Evolutionary conservation across 2,329 filamentous ascomycete species (phyloP).

Genomic region (Fusarium sacchari): DNA sequence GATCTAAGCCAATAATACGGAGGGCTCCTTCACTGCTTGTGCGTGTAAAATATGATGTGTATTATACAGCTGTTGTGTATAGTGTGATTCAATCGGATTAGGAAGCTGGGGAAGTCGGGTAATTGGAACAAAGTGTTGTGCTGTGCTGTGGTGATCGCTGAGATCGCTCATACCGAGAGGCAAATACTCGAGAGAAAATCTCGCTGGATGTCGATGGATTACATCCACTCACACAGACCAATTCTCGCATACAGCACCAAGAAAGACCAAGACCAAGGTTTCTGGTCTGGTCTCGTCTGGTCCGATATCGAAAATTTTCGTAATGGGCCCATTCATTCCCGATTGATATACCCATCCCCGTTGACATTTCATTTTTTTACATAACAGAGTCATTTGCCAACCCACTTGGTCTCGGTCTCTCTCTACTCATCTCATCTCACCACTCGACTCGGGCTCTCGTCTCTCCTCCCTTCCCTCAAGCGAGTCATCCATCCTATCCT

Average conservation of each 20-base stretch:
- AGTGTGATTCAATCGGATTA: background rate
- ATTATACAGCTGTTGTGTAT: background rate
- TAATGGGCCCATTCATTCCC: conserved; percentile 41
- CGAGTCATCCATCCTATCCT: conserved; percentile 17
- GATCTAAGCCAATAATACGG: background rate
- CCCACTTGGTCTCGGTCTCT: conserved; percentile 38
- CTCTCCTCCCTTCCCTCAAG: background rate
- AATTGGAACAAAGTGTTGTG: background rate
- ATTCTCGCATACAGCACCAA: background rate
- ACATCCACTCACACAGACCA: conserved; percentile 19
- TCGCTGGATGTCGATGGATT: background rate
- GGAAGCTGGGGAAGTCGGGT: background rate
- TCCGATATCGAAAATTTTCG: conserved; percentile 35
- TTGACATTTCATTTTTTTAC: conserved; percentile 40
- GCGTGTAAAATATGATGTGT: background rate
- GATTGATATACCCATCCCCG: conserved; percentile 28
- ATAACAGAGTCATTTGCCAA: conserved; percentile 38
- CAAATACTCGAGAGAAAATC: conserved; percentile 17
- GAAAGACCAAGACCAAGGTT: background rate
- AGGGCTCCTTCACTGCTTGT: background rate
- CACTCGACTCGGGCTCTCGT: background rate
- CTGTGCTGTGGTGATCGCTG: background rate
- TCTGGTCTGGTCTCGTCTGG: conserved; percentile 1
- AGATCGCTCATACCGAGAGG: conserved; percentile 25
- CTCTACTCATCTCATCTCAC: conserved; percentile 8